Percentiles rank a stretch among this genome's conserved stretches.
Conservation (phyloP, 345 rosid genomes). For the Eucalyptus marginata region DNA sequence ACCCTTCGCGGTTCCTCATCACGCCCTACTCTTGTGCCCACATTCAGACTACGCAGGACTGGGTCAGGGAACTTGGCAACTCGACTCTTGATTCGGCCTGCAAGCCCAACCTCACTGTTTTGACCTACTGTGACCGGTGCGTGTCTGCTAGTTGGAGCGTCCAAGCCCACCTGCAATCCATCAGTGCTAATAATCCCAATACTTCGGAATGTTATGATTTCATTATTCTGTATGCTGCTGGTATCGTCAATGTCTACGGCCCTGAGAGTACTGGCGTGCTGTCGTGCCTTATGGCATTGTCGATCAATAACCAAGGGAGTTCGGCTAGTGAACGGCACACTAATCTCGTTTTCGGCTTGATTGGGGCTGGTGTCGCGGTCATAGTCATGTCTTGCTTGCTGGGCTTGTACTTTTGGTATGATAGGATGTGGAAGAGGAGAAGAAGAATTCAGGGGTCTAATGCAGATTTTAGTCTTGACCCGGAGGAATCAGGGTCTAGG, state of each 20-base stretch:
- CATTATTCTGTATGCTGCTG: constrained; percentile 67
- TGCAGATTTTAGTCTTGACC: neutral
- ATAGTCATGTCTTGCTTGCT: constrained; percentile 35
- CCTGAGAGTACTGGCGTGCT: constrained; percentile 60
- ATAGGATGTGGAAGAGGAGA: constrained; percentile 12
- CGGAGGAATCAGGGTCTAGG: constrained; percentile 21
- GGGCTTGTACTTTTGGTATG: constrained; percentile 54
- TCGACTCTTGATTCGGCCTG: constrained; percentile 54
- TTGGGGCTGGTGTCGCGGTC: constrained; percentile 44
- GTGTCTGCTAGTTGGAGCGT: constrained; percentile 38
- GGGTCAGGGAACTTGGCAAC: constrained; percentile 41
- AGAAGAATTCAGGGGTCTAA: neutral
- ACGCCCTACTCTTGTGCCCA: constrained; percentile 37
- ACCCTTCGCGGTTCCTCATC: constrained; percentile 38
- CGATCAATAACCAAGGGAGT: constrained; percentile 12
- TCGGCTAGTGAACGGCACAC: constrained; percentile 11
- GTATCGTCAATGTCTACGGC: constrained; percentile 49
- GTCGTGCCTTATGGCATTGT: constrained; percentile 39
- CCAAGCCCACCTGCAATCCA: constrained; percentile 12
- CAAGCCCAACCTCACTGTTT: constrained; percentile 42
- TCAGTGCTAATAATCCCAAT: constrained; percentile 44
- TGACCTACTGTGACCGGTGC: constrained; percentile 46
- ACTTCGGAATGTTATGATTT: constrained; percentile 35
- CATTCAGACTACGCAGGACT: constrained; percentile 35
- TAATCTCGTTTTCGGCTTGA: constrained; percentile 41